Evolutionary conservation across 2,329 filamentous ascomycete genomes (phyloP).

Genomic region (Cercospora citrullina): DNA sequence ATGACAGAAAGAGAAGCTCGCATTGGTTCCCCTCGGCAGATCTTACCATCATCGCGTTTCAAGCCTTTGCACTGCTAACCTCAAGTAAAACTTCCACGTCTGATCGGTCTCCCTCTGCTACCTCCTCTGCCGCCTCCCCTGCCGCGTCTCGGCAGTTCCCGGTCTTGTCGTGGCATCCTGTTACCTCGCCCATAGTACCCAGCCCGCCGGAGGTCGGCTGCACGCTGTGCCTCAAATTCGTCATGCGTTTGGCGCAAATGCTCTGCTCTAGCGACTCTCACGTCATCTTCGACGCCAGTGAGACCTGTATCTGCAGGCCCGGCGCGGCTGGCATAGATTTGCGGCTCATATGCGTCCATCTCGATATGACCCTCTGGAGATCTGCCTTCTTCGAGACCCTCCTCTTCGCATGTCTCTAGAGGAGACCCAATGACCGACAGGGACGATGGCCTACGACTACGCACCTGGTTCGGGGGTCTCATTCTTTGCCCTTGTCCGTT

Average conservation of each 20-base stretch:
- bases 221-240: background rate
- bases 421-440: background rate
- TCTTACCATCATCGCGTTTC: background rate
- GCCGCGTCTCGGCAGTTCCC: background rate
- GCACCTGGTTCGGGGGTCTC: background rate
- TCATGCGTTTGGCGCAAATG: background rate
- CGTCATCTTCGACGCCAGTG: background rate
- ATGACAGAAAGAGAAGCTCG: background rate
- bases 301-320: background rate
- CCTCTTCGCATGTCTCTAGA: background rate
- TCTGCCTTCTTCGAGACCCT: background rate
- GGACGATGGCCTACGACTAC: background rate
- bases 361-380: background rate
- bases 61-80: background rate
- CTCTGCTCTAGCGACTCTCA: slow-evolving; percentile 1
- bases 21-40: background rate
- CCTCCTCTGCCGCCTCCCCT: background rate
- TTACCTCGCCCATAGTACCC: background rate
- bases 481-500: background rate
- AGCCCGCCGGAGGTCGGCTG: background rate
- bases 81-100: background rate
- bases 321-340: background rate
- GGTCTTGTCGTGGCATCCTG: background rate
- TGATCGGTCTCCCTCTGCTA: background rate
- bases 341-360: background rate